phyloP scores from a whole-genome alignment of 2,329 filamentous ascomycete genomes.

The Coniochaeta prunicola region DNA sequence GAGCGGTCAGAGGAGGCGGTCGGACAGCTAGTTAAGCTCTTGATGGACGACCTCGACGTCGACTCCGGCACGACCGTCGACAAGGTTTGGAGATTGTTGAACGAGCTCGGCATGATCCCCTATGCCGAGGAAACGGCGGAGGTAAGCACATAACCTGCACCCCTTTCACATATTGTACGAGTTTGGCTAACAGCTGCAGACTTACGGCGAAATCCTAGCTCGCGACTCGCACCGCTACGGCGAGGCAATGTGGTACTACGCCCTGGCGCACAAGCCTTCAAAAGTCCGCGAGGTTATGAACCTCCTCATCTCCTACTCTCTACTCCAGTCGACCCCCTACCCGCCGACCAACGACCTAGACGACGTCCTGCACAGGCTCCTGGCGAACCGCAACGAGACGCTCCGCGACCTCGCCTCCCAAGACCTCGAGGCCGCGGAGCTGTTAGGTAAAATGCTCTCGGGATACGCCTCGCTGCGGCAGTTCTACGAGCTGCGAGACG shows the following conservation, averaged over 20 bases:
- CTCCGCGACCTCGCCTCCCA: slow-evolving; percentile 64
- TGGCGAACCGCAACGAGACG: slow-evolving; percentile 64
- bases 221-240: slow-evolving; percentile 72
- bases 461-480: slow-evolving; percentile 87
- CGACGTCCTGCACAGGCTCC: slow-evolving; percentile 58
- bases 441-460: slow-evolving; percentile 79
- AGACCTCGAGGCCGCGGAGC: slow-evolving; percentile 74
- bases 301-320: slow-evolving; percentile 77
- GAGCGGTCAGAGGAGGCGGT: slow-evolving; percentile 67
- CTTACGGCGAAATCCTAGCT: slow-evolving; percentile 73
- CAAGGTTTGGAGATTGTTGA: slow-evolving; percentile 72
- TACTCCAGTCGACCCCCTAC: slow-evolving; percentile 77
- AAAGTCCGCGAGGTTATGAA: slow-evolving; percentile 84
- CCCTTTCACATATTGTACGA: not conserved
- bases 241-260: slow-evolving; percentile 83
- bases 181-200: slow-evolving; percentile 37
- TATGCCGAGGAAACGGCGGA: slow-evolving; percentile 78
- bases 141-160: slow-evolving; percentile 41
- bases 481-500: slow-evolving; percentile 89
- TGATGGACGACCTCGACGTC: slow-evolving; percentile 55
- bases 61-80: slow-evolving; percentile 68
- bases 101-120: slow-evolving; percentile 67
- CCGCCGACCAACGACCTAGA: slow-evolving; percentile 69
- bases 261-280: slow-evolving; percentile 67
- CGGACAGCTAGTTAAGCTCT: slow-evolving; percentile 59